Conservation (phyloP, 148 eudicot genomes). For the Diospyros lotus region DNA sequence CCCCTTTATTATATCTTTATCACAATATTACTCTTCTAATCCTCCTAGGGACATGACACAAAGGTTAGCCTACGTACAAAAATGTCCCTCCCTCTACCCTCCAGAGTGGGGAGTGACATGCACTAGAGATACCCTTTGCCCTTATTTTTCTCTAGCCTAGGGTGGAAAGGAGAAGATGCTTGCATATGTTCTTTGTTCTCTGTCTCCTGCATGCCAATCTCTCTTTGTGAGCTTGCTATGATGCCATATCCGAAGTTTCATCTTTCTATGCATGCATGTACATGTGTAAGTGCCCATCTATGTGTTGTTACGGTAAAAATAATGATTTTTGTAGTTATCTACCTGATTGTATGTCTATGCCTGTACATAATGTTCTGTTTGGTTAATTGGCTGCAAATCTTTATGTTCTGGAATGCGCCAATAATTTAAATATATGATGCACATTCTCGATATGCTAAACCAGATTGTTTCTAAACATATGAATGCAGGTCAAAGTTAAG, state of each 20-base stretch:
- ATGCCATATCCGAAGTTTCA: neutral
- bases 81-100: no score
- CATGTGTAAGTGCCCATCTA: neutral
- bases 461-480: neutral
- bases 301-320: neutral
- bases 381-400: neutral
- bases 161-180: neutral
- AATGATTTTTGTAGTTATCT: neutral
- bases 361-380: neutral
- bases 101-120: no score
- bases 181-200: neutral
- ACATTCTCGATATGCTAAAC: neutral
- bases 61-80: no score
- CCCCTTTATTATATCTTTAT: no score
- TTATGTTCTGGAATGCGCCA: neutral
- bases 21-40: no score
- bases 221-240: neutral
- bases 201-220: neutral
- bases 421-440: neutral
- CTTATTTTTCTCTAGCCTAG: no score
- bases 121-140: no score
- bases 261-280: neutral
- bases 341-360: neutral
- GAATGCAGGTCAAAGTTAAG: constrained; percentile 88
- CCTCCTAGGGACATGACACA: no score